Evolutionary conservation across 164 flowering plant genomes (phyloP), one percentile per base, ranked within the genome.

Genomic region (Nelumbo lutea): DNA sequence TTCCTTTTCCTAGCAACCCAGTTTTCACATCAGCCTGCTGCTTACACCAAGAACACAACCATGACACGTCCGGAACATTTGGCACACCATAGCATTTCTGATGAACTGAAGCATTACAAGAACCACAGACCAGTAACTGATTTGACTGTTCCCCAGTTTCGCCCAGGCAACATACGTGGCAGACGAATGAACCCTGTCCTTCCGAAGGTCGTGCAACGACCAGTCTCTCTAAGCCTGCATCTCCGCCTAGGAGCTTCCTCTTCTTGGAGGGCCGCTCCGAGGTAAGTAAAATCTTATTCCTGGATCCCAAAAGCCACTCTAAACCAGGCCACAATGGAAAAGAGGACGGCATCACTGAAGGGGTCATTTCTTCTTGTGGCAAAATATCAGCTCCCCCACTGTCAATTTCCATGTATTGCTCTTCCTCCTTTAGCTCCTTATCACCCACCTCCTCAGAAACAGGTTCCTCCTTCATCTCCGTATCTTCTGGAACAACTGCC

Each of bases 11-110:
- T 14, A 1, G 62, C n/a, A 14, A 40, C 7, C 65, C 71, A n/a
- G 46, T 69, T 66, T 43, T 52, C 47, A 11, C 42, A 66, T 61
- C 52, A 70, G 70, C 73, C 65, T 68, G 81, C 62, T 77, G 73
- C 79, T 74, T 79, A 71, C 99, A 96, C 95, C 97, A 91, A 41
- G 93, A 81, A 72, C 99, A 96, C 69, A 83, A 14, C 99, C 99
- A 96, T 13, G 78, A 70, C 5, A 65, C 84, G 59, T 72, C 79
- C 6, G 74, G 80, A 58, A 75, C 75, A 42, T 82, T 88, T 70
- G 66, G 75, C 75, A 90, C 86, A 8, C 99, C 99, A 73, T 93
- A 96, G 76, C 99, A 96, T 72, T 85, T 93, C 79, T 75, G 83
- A 71, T 96, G 99, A 68, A 96, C 96, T 0, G 76, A 73, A 71